A percentile compares a stretch with the other conserved stretches of the same genome.
Evolutionary conservation across 2,329 filamentous ascomycete species (phyloP).

Genomic region (Myriosclerotinia scirpicola): DNA sequence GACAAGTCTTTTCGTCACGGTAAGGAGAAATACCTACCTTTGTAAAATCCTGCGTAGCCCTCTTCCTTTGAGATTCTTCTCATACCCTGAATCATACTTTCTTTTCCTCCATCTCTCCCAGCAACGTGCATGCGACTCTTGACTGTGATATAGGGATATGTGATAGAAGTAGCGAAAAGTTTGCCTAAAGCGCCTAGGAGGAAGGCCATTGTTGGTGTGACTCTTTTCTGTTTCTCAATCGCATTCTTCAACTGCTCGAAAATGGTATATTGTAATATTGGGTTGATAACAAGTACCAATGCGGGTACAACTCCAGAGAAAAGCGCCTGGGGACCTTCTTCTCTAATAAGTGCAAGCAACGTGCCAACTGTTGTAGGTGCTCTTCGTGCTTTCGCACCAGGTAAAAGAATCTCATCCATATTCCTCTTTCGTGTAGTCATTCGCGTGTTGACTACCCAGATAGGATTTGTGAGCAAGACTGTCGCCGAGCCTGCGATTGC

Average conservation of each 20-base stretch:
- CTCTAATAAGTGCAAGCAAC: slow-evolving; percentile 72
- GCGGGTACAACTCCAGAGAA: slow-evolving; percentile 93
- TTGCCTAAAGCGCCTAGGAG: slow-evolving; percentile 91
- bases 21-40: slow-evolving; percentile 58
- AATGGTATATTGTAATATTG: slow-evolving; percentile 96
- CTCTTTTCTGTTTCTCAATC: slow-evolving; percentile 70
- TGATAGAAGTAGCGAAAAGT: slow-evolving; percentile 88
- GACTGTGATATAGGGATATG: slow-evolving; percentile 97
- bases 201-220: slow-evolving; percentile 86
- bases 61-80: slow-evolving; percentile 81
- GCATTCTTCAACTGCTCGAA: slow-evolving; percentile 97
- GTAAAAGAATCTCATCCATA: slow-evolving; percentile 46
- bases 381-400: slow-evolving; percentile 48
- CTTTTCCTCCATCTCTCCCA: slow-evolving; percentile 69
- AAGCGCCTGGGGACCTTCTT: slow-evolving; percentile 81
- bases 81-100: slow-evolving; percentile 77
- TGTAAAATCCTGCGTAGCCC: slow-evolving; percentile 90
- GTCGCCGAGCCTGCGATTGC: slow-evolving; percentile 92
- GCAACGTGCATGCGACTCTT: slow-evolving; percentile 98
- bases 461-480: slow-evolving; percentile 94
- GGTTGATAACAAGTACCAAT: slow-evolving; percentile 93
- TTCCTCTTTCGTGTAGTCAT: slow-evolving; percentile 83
- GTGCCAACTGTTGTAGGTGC: slow-evolving; percentile 76
- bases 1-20: slow-evolving; percentile 1
- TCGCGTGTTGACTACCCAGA: slow-evolving; percentile 98